Conservation (phyloP, 1,139 yeast species). For the Geotrichum macrosporum region DNA sequence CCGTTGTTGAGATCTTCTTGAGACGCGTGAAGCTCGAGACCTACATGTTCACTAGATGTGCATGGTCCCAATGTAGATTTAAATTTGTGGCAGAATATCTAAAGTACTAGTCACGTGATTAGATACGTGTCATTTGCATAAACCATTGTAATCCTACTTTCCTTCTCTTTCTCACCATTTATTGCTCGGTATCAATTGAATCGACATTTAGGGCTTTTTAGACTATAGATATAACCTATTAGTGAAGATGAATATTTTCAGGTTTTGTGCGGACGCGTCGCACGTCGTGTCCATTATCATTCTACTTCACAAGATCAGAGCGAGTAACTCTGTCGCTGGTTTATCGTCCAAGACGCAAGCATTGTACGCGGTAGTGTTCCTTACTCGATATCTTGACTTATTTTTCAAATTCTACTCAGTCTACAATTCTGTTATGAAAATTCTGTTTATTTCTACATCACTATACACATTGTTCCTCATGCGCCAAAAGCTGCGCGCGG, state of each 20-base stretch:
- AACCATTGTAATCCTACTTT: no score
- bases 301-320: slow-evolving; percentile 64
- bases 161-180: no score
- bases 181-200: no score
- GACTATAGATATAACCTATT: no score
- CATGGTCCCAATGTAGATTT: no score
- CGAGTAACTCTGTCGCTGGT: slow-evolving; percentile 68
- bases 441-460: slow-evolving; percentile 73
- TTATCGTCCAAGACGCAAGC: slow-evolving; percentile 85
- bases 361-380: slow-evolving; percentile 69
- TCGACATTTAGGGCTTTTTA: no score
- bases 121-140: no score
- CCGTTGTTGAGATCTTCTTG: no score
- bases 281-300: slow-evolving; percentile 78
- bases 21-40: no score
- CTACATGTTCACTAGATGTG: no score
- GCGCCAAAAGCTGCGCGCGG: slow-evolving; percentile 51
- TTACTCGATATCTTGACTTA: slow-evolving; percentile 74
- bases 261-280: slow-evolving; percentile 51
- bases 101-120: no score
- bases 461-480: slow-evolving; percentile 70
- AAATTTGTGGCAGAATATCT: no score
- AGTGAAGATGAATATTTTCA: slow-evolving; percentile 22
- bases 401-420: slow-evolving; percentile 49
- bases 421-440: slow-evolving; percentile 76